These are phyloP conservation scores for Lentinula detonsa DNA, from an alignment of 768 basidiomycete genomes.

Conservation along the genomic window DNA sequence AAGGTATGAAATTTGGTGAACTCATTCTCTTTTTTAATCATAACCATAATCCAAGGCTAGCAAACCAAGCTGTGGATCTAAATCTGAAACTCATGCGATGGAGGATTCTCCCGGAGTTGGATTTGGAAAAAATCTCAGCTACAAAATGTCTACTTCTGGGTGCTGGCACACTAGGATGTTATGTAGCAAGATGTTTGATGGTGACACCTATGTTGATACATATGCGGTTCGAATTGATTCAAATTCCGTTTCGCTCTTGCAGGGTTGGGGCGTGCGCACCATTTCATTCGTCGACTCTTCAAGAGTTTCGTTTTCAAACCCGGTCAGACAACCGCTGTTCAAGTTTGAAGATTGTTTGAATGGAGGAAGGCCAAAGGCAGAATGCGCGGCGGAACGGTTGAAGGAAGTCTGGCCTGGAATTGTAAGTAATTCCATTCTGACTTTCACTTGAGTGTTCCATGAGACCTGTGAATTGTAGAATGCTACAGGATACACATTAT, in stretches of 20 bases:
- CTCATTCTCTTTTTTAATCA: not conserved
- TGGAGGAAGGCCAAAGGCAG: conserved; percentile 92
- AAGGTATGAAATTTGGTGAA: conserved; percentile 34
- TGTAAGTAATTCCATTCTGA: conserved; percentile 38
- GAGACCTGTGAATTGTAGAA: conserved; percentile 43
- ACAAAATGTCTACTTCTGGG: conserved; percentile 86
- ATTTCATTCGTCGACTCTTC: conserved; percentile 93
- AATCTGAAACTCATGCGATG: conserved; percentile 98
- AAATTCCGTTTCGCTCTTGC: not conserved
- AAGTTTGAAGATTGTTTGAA: conserved; percentile 90
- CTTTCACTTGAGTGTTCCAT: not conserved
- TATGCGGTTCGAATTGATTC: not conserved
- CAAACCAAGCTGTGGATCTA: conserved; percentile 95
- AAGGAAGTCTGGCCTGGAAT: conserved; percentile 92
- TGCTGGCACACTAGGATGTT: conserved; percentile 95
- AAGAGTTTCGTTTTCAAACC: conserved; percentile 93
- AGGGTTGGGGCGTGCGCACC: conserved; percentile 95
- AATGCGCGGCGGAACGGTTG: conserved; percentile 78
- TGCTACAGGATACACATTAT: conserved; percentile 68
- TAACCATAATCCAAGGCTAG: conserved; percentile 48
- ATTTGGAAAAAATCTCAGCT: conserved; percentile 79
- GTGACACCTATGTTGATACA: conserved; percentile 21
- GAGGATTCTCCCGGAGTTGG: conserved; percentile 86
- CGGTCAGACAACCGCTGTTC: conserved; percentile 94
- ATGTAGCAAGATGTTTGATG: conserved; percentile 90